Percentiles rank a stretch among this genome's conserved stretches.
These are phyloP conservation scores for Beauveria sp. DNA, from an alignment of 2,329 filamentous ascomycete genomes.

Conservation along the genomic window DNA sequence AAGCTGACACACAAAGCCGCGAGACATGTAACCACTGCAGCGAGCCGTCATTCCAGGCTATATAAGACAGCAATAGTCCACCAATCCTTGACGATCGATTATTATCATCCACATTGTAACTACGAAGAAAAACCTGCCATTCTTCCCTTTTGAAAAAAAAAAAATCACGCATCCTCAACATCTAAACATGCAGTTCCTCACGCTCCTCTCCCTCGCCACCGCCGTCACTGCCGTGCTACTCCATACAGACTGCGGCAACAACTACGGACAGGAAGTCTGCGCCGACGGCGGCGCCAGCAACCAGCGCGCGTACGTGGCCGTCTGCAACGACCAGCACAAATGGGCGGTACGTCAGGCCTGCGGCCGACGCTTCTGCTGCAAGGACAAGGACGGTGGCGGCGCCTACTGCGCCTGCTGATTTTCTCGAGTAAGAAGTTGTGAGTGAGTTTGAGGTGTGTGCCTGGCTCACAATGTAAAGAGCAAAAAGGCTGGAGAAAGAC, in stretches of 20 bases:
- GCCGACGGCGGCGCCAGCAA: conserved; percentile 3
- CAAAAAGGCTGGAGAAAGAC: too few species aligned
- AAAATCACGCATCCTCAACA: too few species aligned
- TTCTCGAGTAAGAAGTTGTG: too few species aligned
- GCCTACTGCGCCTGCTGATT: conserved; percentile 3
- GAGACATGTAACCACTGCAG: background rate
- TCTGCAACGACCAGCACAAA: conserved; percentile 8
- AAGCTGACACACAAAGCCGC: background rate
- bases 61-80: background rate
- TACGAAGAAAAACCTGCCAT: background rate
- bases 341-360: conserved; percentile 7
- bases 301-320: background rate
- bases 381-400: background rate
- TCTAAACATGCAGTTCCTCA: background rate
- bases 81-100: background rate
- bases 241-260: conserved; percentile 1
- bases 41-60: background rate
- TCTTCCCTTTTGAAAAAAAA: background rate
- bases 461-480: too few species aligned
- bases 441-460: too few species aligned
- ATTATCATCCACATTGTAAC: background rate
- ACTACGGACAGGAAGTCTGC: conserved; percentile 6
- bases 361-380: conserved; percentile 8
- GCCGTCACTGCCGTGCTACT: background rate
- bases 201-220: background rate